A percentile compares a stretch with the other conserved stretches of the same genome.
Evolutionary conservation across 768 basidiomycete genomes (phyloP).

Genomic region (Tubosaeta brunneosetosa): DNA sequence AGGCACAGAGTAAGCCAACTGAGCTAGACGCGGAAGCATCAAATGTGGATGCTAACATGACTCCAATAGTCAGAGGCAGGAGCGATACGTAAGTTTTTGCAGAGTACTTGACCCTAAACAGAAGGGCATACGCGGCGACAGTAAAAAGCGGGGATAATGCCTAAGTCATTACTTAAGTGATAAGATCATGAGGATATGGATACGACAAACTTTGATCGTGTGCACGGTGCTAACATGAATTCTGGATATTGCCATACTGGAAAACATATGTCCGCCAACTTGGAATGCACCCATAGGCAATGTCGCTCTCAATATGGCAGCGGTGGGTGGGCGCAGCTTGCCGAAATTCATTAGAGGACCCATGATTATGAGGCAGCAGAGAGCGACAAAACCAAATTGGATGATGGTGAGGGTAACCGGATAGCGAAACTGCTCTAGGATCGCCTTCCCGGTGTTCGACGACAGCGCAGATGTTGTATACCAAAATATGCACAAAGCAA

Average conservation of each 20-base stretch:
- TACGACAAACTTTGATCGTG: slow-evolving; percentile 83
- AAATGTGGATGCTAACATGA: slow-evolving; percentile 96
- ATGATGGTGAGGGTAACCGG: slow-evolving; percentile 97
- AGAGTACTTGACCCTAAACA: slow-evolving; percentile 94
- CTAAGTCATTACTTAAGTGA: slow-evolving; percentile 38
- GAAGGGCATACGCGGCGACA: slow-evolving; percentile 87
- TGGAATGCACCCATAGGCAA: slow-evolving; percentile 97
- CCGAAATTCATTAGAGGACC: slow-evolving; percentile 65
- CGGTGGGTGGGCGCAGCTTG: slow-evolving; percentile 65
- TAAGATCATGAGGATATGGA: neutral
- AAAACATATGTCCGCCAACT: slow-evolving; percentile 96
- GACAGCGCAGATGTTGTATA: slow-evolving; percentile 90
- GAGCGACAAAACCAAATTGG: slow-evolving; percentile 93
- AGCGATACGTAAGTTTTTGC: slow-evolving; percentile 87
- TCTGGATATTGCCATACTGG: slow-evolving; percentile 93
- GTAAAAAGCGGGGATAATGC: slow-evolving; percentile 97
- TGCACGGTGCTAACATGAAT: slow-evolving; percentile 98
- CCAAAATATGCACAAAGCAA: slow-evolving; percentile 85
- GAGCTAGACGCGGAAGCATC: slow-evolving; percentile 85
- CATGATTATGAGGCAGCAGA: slow-evolving; percentile 83
- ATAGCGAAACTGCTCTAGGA: slow-evolving; percentile 88
- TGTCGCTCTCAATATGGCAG: slow-evolving; percentile 69
- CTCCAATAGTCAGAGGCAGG: slow-evolving; percentile 90
- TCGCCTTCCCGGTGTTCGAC: slow-evolving; percentile 94
- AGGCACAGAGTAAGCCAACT: slow-evolving; percentile 88